Evolutionary conservation across 2,329 filamentous ascomycete species (phyloP).

Genomic region (Pseudocercospora ulei): DNA sequence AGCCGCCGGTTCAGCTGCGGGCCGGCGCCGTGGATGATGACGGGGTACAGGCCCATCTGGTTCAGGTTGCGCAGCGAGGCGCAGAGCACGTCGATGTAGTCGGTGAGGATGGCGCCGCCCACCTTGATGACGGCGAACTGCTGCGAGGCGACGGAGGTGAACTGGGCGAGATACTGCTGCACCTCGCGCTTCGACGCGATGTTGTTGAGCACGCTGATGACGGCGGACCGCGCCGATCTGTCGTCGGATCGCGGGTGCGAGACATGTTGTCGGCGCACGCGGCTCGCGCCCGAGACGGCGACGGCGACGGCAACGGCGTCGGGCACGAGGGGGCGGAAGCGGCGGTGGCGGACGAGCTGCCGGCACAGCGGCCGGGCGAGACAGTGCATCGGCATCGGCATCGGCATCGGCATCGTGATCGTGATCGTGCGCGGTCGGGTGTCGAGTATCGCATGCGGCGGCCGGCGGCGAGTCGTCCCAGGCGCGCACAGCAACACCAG

Average conservation of each 20-base stretch:
- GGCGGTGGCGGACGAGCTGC: constrained; percentile 17
- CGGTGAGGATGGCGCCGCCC: constrained; percentile 87
- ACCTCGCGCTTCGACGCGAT: constrained; percentile 94
- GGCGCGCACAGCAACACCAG: no score
- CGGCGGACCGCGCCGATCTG: constrained; percentile 63
- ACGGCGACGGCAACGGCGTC: constrained; percentile 12
- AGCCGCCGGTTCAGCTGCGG: constrained; percentile 90
- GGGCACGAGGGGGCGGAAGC: constrained; percentile 7
- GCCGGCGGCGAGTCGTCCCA: no score
- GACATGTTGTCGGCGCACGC: constrained; percentile 19
- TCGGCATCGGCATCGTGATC: no score
- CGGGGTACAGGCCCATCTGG: constrained; percentile 86
- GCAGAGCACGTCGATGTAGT: constrained; percentile 85
- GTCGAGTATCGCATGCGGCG: no score
- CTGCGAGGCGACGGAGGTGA: constrained; percentile 90
- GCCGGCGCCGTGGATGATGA: constrained; percentile 90
- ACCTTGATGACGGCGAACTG: constrained; percentile 99
- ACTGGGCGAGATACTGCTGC: constrained; percentile 94
- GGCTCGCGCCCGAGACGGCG: constrained; percentile 6
- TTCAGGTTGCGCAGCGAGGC: constrained; percentile 83
- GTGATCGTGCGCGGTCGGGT: no score
- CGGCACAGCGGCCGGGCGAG: constrained; percentile 18
- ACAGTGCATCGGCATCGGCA: constrained; percentile 12
- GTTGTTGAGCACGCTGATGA: constrained; percentile 84
- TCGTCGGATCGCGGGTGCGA: constrained; percentile 35